Conservation (phyloP, 257 asterid species). For the Nicotiana sylvestris region DNA sequence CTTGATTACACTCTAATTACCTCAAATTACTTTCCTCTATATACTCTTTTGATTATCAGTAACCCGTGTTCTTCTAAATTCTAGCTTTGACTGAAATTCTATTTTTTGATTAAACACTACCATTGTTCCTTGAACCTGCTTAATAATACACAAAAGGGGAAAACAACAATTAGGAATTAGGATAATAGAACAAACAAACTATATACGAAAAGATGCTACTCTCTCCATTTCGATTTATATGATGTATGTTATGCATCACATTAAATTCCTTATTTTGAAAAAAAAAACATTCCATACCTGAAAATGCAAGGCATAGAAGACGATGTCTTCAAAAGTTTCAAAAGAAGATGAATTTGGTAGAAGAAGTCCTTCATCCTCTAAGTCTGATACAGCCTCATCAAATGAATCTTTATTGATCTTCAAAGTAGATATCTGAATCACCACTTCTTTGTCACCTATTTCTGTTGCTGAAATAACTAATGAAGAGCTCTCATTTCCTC, state of each 20-base stretch:
- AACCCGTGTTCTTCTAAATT: too few relatives aligned
- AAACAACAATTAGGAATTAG: neutral
- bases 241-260: too few relatives aligned
- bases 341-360: constrained; percentile 11
- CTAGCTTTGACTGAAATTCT: too few relatives aligned
- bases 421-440: constrained; percentile 6
- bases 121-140: neutral
- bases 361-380: constrained; percentile 17
- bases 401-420: constrained; percentile 9
- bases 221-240: too few relatives aligned
- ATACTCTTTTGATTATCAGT: too few relatives aligned
- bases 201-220: too few relatives aligned
- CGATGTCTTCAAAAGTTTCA: neutral
- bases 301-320: constrained; percentile 17
- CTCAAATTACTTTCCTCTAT: too few relatives aligned
- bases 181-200: neutral
- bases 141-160: neutral
- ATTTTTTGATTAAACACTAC: too few relatives aligned
- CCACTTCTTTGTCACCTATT: constrained; percentile 3
- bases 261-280: too few relatives aligned
- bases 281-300: neutral
- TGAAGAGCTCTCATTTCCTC: neutral
- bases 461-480: neutral
- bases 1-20: too few relatives aligned
- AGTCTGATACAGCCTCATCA: neutral